Conservation (phyloP, 441 rosid species). For the Mallotus repandus region DNA sequence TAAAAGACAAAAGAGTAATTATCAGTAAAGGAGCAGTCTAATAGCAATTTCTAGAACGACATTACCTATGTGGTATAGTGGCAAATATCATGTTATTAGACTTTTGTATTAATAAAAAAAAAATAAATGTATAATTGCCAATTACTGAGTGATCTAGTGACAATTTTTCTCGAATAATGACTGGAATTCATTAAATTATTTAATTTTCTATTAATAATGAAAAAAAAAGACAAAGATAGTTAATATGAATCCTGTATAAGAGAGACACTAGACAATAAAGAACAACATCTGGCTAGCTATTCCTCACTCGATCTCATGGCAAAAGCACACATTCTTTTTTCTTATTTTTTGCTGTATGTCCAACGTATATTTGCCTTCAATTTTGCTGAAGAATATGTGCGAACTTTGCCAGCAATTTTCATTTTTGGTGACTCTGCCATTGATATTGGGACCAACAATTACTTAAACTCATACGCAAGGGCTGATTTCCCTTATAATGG, state of each 20-base stretch:
- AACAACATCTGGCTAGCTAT: neutral
- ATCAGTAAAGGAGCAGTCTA: too few species aligned
- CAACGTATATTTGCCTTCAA: neutral
- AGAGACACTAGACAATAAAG: too few species aligned
- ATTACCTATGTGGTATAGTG: too few species aligned
- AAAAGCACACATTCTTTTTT: neutral
- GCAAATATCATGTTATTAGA: too few species aligned
- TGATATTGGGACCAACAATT: constrained; percentile 40
- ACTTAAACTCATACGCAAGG: constrained; percentile 5
- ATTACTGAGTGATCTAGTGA: too few species aligned
- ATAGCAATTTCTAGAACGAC: too few species aligned
- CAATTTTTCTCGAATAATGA: too few species aligned
- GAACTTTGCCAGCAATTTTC: constrained; percentile 24
- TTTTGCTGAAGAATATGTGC: neutral
- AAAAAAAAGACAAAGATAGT: too few species aligned
- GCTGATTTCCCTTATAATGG: constrained; percentile 31
- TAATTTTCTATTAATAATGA: too few species aligned
- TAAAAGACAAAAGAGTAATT: neutral
- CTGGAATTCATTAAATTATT: too few species aligned
- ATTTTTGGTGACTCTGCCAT: constrained; percentile 36
- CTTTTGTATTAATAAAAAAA: too few species aligned
- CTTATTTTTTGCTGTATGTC: neutral
- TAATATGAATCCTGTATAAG: neutral
- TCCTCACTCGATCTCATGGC: neutral
- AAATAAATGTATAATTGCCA: too few species aligned